These are phyloP conservation scores for Ceraceosorus guamensis DNA, from an alignment of 1,284 basidiomycete genomes.

Conservation along the genomic window DNA sequence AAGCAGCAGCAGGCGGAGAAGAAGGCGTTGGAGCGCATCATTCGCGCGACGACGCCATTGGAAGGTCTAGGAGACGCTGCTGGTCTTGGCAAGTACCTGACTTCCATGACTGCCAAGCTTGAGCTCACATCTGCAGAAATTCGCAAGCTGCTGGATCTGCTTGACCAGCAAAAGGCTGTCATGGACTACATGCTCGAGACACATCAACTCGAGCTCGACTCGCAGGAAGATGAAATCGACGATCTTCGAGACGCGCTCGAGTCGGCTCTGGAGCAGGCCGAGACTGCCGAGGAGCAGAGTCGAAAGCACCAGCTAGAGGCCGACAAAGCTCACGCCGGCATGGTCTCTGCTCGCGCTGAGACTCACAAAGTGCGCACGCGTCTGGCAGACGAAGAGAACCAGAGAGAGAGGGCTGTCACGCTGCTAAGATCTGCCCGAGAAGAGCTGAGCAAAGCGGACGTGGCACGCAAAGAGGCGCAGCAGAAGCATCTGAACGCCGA, in stretches of 20 bases:
- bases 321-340: constrained; percentile 17
- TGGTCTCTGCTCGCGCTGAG: constrained; percentile 20
- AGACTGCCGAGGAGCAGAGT: constrained; percentile 11
- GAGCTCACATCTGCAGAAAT: constrained; percentile 27
- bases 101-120: constrained; percentile 23
- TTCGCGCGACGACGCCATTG: constrained; percentile 36
- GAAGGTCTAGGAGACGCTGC: constrained; percentile 20
- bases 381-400: constrained; percentile 19
- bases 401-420: constrained; percentile 20
- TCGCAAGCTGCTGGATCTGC: constrained; percentile 30
- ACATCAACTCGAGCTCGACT: constrained; percentile 28
- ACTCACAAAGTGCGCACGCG: constrained; percentile 12
- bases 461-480: not conserved
- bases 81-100: constrained; percentile 22
- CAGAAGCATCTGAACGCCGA: not conserved
- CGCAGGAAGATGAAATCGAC: constrained; percentile 27
- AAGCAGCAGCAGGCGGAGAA: constrained; percentile 40
- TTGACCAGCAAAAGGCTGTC: constrained; percentile 36
- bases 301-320: constrained; percentile 21
- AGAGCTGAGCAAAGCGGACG: constrained; percentile 16
- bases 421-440: constrained; percentile 18
- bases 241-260: constrained; percentile 21
- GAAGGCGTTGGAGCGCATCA: constrained; percentile 26
- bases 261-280: constrained; percentile 10
- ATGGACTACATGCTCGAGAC: constrained; percentile 42